These are phyloP conservation scores for Prunus yedoensis DNA, from an alignment of 331 rosid genomes.

Conservation along the genomic window DNA sequence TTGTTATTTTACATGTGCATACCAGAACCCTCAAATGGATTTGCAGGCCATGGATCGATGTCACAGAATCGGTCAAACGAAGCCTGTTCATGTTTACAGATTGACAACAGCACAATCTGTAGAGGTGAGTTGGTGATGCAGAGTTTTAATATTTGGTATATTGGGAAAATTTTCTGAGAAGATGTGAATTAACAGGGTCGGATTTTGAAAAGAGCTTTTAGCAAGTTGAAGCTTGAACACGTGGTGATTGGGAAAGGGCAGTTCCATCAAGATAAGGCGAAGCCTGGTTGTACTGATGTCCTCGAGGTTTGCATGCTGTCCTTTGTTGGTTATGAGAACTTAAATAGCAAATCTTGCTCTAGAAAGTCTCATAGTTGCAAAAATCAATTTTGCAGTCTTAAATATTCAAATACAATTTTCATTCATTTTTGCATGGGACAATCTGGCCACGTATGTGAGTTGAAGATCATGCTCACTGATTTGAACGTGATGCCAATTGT, in stretches of 20 bases:
- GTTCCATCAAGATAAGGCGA: conserved; percentile 73
- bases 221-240: conserved; percentile 96
- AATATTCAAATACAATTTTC: neutral
- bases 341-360: neutral
- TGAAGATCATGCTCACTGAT: neutral
- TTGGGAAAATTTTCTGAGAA: conserved; percentile 14
- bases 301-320: conserved; percentile 50
- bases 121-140: conserved; percentile 52
- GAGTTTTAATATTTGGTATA: neutral
- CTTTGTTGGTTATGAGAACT: neutral
- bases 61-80: conserved; percentile 93
- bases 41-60: conserved; percentile 99
- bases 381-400: neutral
- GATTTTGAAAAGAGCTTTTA: conserved; percentile 87
- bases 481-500: neutral
- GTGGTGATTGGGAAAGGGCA: conserved; percentile 94
- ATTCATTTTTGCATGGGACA: too few species aligned
- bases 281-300: conserved; percentile 23
- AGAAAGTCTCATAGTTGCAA: too few species aligned
- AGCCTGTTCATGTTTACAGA: conserved; percentile 97
- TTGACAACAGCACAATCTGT: conserved; percentile 93
- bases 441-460: too few species aligned
- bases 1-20: conserved; percentile 15
- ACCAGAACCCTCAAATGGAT: conserved; percentile 97
- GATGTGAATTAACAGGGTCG: conserved; percentile 67